Evolutionary conservation across 2,329 filamentous ascomycete species (phyloP), one percentile per base, ranked within the genome.

Genomic region (Microcyclosporella mali): DNA sequence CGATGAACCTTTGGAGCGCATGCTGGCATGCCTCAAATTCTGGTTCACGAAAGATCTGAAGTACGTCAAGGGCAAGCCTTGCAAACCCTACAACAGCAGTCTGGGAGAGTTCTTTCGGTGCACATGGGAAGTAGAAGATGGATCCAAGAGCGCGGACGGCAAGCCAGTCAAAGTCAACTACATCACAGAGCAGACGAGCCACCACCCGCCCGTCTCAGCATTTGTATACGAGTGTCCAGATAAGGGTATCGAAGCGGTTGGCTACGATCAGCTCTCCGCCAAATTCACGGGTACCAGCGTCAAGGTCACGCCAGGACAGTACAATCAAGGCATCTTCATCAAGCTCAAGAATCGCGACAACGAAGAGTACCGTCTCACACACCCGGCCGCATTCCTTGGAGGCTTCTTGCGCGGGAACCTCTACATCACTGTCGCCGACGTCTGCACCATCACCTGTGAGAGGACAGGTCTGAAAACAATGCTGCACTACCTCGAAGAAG

Each of bases 1-100:
- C 14, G 85, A 97, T 56, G 88, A 97, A 56, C 79, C 85, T 9
- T 72, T 97, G 42, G 90, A 92, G 56, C 88, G 92, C 56, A 95
- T 95, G 86, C 78, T 98, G 39, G 89, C 90, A 60, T 88, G 94
- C 21, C 69, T 97, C 57, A 82, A 89, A 47, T 98, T 97, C 69
- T 98, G 92, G 92, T 94, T 97, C 60, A 97, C 92, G 50, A 98
- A 98, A 67, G 92, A 98, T 66, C 66, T 98, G 66, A 98, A 98
- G 78, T 98, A 97, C 61, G 87, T 94, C 64, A 97, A 97, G 71
- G 90, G 90, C 47, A 94, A 89, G 71, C 92, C 92, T 33, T 97
- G 90, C 80, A 98, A 98, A 69, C 92, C 92, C 9, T 98, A 98
- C 71, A 98, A 98, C 68, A 95, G 89, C 36, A 89, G 88, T 28